These are phyloP conservation scores for Brassica cretica DNA, from an alignment of 345 rosid genomes.

Conservation along the genomic window DNA sequence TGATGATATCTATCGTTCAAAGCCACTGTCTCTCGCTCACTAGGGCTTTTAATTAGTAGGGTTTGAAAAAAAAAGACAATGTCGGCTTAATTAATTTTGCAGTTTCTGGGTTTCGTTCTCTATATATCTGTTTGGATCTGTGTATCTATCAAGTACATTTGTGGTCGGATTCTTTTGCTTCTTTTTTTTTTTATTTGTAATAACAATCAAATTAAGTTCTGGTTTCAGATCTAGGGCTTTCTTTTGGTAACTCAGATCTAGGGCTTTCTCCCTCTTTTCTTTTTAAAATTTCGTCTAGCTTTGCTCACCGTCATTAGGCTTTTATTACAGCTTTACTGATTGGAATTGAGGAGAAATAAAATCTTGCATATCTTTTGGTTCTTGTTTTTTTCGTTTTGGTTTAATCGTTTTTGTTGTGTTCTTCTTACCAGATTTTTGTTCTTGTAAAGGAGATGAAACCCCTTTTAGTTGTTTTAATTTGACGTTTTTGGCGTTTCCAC, in stretches of 20 bases:
- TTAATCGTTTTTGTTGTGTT: not conserved
- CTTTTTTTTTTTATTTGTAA: not conserved
- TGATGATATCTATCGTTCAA: constrained; percentile 16
- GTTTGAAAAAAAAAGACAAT: constrained; percentile 20
- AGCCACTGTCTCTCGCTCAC: constrained; percentile 13
- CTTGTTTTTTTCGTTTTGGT: constrained; percentile 1
- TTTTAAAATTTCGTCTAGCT: not conserved
- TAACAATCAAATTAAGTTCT: constrained; percentile 20
- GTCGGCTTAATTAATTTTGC: not conserved
- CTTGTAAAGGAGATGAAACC: not conserved
- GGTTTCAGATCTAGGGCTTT: not conserved
- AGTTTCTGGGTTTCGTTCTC: constrained; percentile 12
- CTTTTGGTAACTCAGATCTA: constrained; percentile 20
- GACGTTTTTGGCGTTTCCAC: not conserved
- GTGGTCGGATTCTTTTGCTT: constrained; percentile 12
- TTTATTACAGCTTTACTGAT: constrained; percentile 2
- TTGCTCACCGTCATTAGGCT: not conserved
- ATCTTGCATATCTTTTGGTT: constrained; percentile 11
- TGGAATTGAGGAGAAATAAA: not conserved
- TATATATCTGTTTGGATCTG: constrained; percentile 32
- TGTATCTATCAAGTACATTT: constrained; percentile 19
- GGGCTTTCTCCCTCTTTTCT: constrained; percentile 5
- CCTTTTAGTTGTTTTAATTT: not conserved
- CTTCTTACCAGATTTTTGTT: not conserved
- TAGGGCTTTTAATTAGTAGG: constrained; percentile 27